Base-by-base conservation (phyloP, 2,329 filamentous ascomycete genomes). In the Penicillium hesseltinei region DNA sequence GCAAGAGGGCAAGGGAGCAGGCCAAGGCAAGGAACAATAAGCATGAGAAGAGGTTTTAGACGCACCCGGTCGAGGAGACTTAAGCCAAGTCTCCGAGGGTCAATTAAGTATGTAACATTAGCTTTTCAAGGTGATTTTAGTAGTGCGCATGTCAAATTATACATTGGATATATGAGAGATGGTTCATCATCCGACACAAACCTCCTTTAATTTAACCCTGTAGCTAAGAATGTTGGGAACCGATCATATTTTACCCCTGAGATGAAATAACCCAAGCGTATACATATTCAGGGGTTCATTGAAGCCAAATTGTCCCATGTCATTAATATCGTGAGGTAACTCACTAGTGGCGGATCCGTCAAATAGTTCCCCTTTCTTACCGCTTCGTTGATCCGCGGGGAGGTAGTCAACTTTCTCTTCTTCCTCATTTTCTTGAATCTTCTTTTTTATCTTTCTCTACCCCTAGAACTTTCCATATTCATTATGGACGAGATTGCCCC, bases 401-500 rank as follows among this genome's bases (percentile, higher is more conserved):
- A 63, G 61, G 59, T 54, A 66, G 29, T 33, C 29, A 46, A 64
- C 60, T 45, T 63, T 59, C 51, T 64, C 54, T 64, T 64, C 56
- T 57, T 60, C 57, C 60, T 61, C 54, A 61, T 52, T 46, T 33
- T 52, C 40, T 52, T 29, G 40, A 27, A 36, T 61, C 58, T 56
- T 62, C 59, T 51, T 54, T 54, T 47, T 54, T 57, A 51, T 61
- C 51, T 60, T 47, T 57, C 52, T 50, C 54, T 47, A 48, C 49
- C 47, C 25, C 47, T 54, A 56, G n/a, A 40, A 59, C 62, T 36
- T 46, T 58, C 54, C 51, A 53, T 60, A 62, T 59, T 64, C 78
- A 84, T 62, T 80, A 97, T 97, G 94, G 94, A 97, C 75, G 94
- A 97, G 80, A 96, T 99, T 75, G 91, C 92, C 68, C 90, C 91